These are phyloP conservation scores for Volutella citrinella DNA, from an alignment of 2,329 filamentous ascomycete species.

Conservation along the genomic window DNA sequence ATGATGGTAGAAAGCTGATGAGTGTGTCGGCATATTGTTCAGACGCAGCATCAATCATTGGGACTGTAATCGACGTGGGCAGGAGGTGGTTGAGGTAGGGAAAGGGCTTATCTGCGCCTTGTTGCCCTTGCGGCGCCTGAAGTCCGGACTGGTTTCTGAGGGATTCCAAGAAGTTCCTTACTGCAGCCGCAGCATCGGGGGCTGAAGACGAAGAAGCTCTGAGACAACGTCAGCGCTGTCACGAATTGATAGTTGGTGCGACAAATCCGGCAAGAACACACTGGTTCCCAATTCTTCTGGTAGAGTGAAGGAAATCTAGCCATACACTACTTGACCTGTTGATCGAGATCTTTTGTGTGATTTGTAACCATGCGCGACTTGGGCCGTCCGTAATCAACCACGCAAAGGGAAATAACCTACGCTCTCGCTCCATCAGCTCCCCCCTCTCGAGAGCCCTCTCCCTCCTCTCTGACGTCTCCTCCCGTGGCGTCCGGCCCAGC, in stretches of 20 bases:
- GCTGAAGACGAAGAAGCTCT: slow-evolving; percentile 59
- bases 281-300: slow-evolving; percentile 28
- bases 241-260: slow-evolving; percentile 17
- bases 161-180: slow-evolving; percentile 86
- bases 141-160: slow-evolving; percentile 57
- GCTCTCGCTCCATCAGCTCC: slow-evolving; percentile 97
- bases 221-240: slow-evolving; percentile 43
- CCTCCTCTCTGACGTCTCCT: slow-evolving; percentile 88
- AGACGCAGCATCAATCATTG: slow-evolving; percentile 65
- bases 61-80: slow-evolving; percentile 71
- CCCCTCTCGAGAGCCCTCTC: slow-evolving; percentile 82
- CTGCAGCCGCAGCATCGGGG: slow-evolving; percentile 70
- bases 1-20: slow-evolving; percentile 73
- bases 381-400: slow-evolving; percentile 23
- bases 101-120: slow-evolving; percentile 57
- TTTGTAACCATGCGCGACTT: slow-evolving; percentile 19
- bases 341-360: slow-evolving; percentile 18
- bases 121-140: slow-evolving; percentile 34
- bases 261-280: slow-evolving; percentile 21
- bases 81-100: slow-evolving; percentile 86
- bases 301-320: slow-evolving; percentile 27
- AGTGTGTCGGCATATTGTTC: slow-evolving; percentile 70
- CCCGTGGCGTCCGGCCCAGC: slow-evolving; percentile 85
- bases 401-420: slow-evolving; percentile 68
- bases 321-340: slow-evolving; percentile 29